Base-by-base conservation (phyloP, 495 filamentous ascomycete species). In the Tuber melanosporum region DNA sequence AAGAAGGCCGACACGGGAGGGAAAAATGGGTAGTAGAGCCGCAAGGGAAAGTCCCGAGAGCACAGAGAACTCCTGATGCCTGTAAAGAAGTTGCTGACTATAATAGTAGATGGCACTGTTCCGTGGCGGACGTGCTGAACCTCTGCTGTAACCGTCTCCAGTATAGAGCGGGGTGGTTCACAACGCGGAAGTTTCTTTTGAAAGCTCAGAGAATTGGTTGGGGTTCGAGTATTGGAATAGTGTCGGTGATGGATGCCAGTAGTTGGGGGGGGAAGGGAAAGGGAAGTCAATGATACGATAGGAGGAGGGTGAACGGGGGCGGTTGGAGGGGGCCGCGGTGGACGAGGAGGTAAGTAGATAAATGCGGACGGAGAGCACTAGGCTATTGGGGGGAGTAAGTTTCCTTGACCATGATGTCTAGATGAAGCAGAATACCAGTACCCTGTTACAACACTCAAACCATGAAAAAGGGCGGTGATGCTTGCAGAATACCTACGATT, bases 361-460 rank as follows among this genome's bases (percentile, higher is more conserved):
- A 66, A 66, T 3, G 57, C 32, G 57, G 26, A 36, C 32, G 57
- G 57, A 36, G 57, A 66, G 57, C 12, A 26, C 57, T n/a, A 32
- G 14, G 12, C 12, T 12, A 36, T 26, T 19, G 57, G 57, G n/a
- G 12, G 14, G 26, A 12, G n/a, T 14, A 36, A 66, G 26, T 36
- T 66, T 66, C 14, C 57, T 36, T 36, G 57, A 26, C 57, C 57
- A 26, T 36, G 57, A 66, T 32, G 26, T 66, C 32, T 36, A 4
- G 36, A 17, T 66, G 57, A 66, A 66, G 57, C 57, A 66, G 57
- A 66, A 66, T 66, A 66, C 57, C 57, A 66, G 32, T 66, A 66
- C 57, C 57, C 57, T 36, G 57, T 66, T 14, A 17, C 14, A 66
- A 26, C 32, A 66, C 26, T 36, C 32, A 15, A 66, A 32, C 14